These are phyloP conservation scores for Isatis lusitanica DNA, from an alignment of 441 rosid genomes.

Conservation along the genomic window DNA sequence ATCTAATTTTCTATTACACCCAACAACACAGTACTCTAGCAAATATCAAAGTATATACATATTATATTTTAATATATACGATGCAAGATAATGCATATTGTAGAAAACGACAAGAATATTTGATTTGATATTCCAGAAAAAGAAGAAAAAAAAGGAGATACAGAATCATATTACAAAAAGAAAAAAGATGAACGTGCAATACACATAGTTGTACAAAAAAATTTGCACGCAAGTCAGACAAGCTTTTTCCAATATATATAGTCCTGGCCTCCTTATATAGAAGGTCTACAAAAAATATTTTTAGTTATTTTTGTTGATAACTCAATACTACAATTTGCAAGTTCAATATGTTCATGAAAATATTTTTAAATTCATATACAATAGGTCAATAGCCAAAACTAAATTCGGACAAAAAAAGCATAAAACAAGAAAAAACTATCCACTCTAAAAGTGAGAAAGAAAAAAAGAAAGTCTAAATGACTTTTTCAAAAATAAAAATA, in stretches of 20 bases:
- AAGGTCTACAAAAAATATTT: not conserved
- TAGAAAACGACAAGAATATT: slow-evolving; percentile 8
- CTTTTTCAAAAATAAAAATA: not conserved
- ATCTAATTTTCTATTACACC: not conserved
- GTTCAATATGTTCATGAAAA: not conserved
- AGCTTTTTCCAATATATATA: not conserved
- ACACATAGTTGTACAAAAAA: slow-evolving; percentile 17
- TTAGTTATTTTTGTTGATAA: not conserved
- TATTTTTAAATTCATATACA: not conserved
- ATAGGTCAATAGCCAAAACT: not conserved
- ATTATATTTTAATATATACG: not conserved
- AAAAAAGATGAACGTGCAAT: slow-evolving; percentile 28
- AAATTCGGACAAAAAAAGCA: not conserved
- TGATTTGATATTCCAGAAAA: slow-evolving; percentile 13
- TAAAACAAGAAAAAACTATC: not conserved
- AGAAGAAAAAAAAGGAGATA: not conserved
- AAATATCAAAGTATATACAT: not conserved
- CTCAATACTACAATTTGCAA: slow-evolving; percentile 4
- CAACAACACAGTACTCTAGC: not conserved
- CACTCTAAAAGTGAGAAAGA: not conserved
- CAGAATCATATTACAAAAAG: not conserved
- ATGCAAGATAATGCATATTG: not conserved
- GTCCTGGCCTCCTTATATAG: not conserved
- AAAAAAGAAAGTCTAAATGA: not conserved
- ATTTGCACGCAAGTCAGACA: not conserved